A percentile compares a stretch with the other conserved stretches of the same genome.
phyloP scores from a whole-genome alignment of 1,139 yeast genomes.

The Blastobotrys ciferrii region DNA sequence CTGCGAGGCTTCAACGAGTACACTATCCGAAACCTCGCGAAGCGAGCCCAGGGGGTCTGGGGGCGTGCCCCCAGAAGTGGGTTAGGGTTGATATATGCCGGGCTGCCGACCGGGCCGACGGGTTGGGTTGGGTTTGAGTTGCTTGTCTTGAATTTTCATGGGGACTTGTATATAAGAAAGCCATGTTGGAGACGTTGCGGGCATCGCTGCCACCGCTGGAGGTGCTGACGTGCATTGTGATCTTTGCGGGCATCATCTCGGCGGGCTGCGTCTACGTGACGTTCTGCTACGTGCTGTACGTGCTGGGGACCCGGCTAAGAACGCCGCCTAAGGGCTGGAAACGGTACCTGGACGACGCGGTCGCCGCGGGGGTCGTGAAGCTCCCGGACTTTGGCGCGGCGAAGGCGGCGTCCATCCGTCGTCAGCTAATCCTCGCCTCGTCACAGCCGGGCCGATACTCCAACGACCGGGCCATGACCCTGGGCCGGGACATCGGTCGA shows the following conservation, averaged over 20 bases:
- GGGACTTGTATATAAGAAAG: not conserved
- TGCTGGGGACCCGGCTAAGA: conserved; percentile 25
- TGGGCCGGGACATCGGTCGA: conserved; percentile 24
- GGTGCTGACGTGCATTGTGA: not conserved
- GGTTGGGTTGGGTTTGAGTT: not conserved
- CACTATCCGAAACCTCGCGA: too few species aligned
- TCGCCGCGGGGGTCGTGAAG: conserved; percentile 29
- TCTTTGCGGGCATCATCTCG: conserved; percentile 12
- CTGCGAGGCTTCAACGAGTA: too few species aligned
- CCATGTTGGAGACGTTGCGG: not conserved
- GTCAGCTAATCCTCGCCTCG: conserved; percentile 51
- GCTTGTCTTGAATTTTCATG: not conserved
- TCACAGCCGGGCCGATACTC: conserved; percentile 39
- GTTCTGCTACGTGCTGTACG: conserved; percentile 14
- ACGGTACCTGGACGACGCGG: conserved; percentile 30
- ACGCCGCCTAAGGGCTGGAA: conserved; percentile 34
- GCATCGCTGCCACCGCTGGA: conserved; percentile 7
- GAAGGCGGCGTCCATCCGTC: conserved; percentile 44
- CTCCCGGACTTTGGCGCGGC: conserved; percentile 25
- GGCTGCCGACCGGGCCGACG: not conserved
- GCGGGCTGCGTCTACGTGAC: conserved; percentile 14
- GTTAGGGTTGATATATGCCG: too few species aligned
- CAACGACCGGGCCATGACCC: conserved; percentile 24
- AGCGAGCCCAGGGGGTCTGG: too few species aligned
- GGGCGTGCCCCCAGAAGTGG: too few species aligned